A percentile compares a stretch with the other conserved stretches of the same genome.
These are phyloP conservation scores for Carex myosuroides DNA, from an alignment of 176 grass and related monocot species.

Conservation along the genomic window DNA sequence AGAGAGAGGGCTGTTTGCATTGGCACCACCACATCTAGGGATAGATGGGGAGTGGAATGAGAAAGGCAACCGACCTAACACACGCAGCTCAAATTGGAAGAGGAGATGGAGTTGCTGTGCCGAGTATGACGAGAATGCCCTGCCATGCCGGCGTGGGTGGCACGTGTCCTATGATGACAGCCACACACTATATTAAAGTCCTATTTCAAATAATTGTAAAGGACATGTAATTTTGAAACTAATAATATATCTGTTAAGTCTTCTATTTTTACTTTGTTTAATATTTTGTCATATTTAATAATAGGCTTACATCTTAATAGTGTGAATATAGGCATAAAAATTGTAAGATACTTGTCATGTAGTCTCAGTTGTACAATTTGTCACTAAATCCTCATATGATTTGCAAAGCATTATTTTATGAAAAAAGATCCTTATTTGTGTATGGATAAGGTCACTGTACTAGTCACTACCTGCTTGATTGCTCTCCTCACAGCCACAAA, in stretches of 20 bases:
- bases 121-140: constrained; percentile 50
- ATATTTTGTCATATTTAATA: not conserved
- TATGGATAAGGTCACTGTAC: constrained; percentile 18
- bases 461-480: constrained; percentile 4
- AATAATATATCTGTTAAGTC: not conserved
- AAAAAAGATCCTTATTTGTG: not conserved
- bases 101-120: constrained; percentile 72
- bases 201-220: not conserved
- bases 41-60: constrained; percentile 91
- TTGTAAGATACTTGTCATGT: not conserved
- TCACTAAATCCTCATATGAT: not conserved
- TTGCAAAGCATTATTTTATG: not conserved
- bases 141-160: constrained; percentile 41
- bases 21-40: constrained; percentile 70
- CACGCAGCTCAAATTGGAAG: constrained; percentile 56
- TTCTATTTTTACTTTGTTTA: not conserved
- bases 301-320: not conserved
- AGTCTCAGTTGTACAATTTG: not conserved
- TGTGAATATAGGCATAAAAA: not conserved
- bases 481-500: constrained; percentile 19
- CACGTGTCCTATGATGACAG: constrained; percentile 80
- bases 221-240: not conserved
- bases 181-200: constrained; percentile 46
- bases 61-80: constrained; percentile 33
- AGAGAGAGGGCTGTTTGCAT: constrained; percentile 62